A percentile compares a stretch with the other conserved stretches of the same genome.
Conservation (phyloP, 2,329 filamentous ascomycete genomes). For the Exutisphaerella laricina region DNA sequence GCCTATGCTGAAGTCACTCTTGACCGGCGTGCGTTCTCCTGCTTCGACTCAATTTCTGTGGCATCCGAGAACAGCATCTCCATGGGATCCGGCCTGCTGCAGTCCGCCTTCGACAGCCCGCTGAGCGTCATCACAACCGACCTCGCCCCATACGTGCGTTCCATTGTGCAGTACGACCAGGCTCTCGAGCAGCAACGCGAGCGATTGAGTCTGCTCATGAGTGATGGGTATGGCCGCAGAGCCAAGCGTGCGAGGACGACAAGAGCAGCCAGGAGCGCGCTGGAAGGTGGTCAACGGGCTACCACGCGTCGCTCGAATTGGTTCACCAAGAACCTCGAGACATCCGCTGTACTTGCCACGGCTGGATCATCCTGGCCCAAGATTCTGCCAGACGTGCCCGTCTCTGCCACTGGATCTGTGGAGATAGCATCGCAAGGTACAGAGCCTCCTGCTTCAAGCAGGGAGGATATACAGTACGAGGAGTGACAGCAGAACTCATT, state of each 20-base stretch:
- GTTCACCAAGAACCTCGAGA: conserved; percentile 59
- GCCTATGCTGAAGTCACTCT: conserved; percentile 21
- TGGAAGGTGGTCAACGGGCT: conserved; percentile 61
- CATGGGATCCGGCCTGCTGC: conserved; percentile 46
- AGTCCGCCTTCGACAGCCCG: conserved; percentile 72
- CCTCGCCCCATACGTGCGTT: conserved; percentile 82
- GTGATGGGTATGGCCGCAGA: conserved; percentile 45
- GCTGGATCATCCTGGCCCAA: conserved; percentile 38
- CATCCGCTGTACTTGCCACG: conserved; percentile 60
- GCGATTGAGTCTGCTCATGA: conserved; percentile 57
- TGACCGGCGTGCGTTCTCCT: conserved; percentile 39
- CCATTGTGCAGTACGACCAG: conserved; percentile 72
- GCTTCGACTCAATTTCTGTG: conserved; percentile 50
- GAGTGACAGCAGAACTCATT: background rate
- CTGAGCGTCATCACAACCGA: conserved; percentile 64
- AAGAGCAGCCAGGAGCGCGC: conserved; percentile 65
- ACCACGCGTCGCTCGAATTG: conserved; percentile 65
- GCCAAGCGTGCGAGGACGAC: conserved; percentile 63
- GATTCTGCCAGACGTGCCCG: background rate
- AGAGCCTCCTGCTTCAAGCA: background rate
- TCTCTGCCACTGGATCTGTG: background rate
- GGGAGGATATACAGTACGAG: conserved; percentile 1
- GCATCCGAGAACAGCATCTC: conserved; percentile 31
- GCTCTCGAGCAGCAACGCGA: conserved; percentile 63
- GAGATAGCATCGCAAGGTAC: background rate